Percentiles rank a stretch among this genome's conserved stretches.
phyloP scores from a whole-genome alignment of 176 grass and related monocot genomes.

The Aegilops longissima region DNA sequence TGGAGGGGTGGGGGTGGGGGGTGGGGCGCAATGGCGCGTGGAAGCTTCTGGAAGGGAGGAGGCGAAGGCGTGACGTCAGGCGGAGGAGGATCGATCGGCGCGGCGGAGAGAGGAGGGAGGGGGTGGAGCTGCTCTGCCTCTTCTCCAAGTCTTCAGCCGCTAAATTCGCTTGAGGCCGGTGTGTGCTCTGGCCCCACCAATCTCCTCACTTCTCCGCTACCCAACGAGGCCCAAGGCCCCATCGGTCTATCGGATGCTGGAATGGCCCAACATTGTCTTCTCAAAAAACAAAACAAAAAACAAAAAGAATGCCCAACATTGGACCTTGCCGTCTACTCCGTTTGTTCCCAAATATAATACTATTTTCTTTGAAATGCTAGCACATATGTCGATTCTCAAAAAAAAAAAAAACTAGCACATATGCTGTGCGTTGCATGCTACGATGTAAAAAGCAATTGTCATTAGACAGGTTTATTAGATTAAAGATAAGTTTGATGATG shows the following conservation, averaged over 20 bases:
- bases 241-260: background rate
- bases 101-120: background rate
- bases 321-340: too few relatives aligned
- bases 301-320: too few relatives aligned
- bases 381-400: too few relatives aligned
- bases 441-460: too few relatives aligned
- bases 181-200: slow-evolving; percentile 29
- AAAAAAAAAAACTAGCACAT: too few relatives aligned
- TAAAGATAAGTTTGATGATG: too few relatives aligned
- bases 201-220: background rate
- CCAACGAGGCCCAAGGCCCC: background rate
- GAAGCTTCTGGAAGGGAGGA: slow-evolving; percentile 8
- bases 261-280: too few relatives aligned
- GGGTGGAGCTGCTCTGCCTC: background rate
- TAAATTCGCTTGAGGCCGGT: slow-evolving; percentile 21
- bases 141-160: slow-evolving; percentile 5
- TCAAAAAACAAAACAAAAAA: too few relatives aligned
- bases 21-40: background rate
- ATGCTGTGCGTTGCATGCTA: too few relatives aligned
- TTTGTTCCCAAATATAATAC: too few relatives aligned
- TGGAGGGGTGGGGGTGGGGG: background rate
- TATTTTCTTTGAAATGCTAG: too few relatives aligned
- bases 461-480: too few relatives aligned
- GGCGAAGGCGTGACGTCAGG: background rate
- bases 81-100: background rate